phyloP scores from a whole-genome alignment of 768 basidiomycete species.

The Suillus tomentosus region DNA sequence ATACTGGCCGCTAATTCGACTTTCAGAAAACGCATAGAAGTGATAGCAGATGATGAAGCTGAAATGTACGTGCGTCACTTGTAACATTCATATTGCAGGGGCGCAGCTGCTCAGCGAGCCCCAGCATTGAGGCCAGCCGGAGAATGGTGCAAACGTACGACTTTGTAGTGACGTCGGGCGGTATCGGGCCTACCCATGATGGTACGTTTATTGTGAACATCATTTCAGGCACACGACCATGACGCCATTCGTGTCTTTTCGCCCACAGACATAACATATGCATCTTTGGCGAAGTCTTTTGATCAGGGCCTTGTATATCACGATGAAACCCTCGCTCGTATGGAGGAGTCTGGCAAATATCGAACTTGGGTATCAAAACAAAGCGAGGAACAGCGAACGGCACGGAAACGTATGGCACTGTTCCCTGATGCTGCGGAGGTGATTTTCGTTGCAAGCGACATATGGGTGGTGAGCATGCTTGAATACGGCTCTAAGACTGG shows the following conservation, averaged over 20 bases:
- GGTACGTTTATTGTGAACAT: conserved; percentile 46
- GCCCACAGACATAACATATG: conserved; percentile 80
- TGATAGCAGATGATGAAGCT: conserved; percentile 86
- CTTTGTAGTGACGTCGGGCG: conserved; percentile 88
- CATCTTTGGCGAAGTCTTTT: conserved; percentile 86
- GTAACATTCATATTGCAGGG: not conserved
- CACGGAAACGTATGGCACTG: conserved; percentile 86
- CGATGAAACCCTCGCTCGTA: conserved; percentile 73
- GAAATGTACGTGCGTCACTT: conserved; percentile 68
- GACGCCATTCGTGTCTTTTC: conserved; percentile 4
- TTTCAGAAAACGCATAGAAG: conserved; percentile 81
- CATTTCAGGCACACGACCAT: not conserved
- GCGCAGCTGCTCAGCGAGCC: conserved; percentile 4
- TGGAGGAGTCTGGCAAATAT: conserved; percentile 61
- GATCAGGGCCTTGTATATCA: conserved; percentile 68
- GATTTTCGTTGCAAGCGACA: conserved; percentile 73
- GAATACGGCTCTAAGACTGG: not conserved
- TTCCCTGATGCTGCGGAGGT: conserved; percentile 82
- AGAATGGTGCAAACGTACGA: conserved; percentile 83
- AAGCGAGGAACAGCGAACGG: conserved; percentile 72
- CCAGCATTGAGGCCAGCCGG: conserved; percentile 80
- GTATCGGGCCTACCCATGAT: conserved; percentile 91
- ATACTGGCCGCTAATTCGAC: conserved; percentile 17
- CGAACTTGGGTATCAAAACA: conserved; percentile 61
- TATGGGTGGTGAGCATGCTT: conserved; percentile 75